Percentiles rank a stretch among this genome's conserved stretches.
These are phyloP conservation scores for Pythium guiyangense DNA, from an alignment of 352 stramenopile species.

Conservation along the genomic window DNA sequence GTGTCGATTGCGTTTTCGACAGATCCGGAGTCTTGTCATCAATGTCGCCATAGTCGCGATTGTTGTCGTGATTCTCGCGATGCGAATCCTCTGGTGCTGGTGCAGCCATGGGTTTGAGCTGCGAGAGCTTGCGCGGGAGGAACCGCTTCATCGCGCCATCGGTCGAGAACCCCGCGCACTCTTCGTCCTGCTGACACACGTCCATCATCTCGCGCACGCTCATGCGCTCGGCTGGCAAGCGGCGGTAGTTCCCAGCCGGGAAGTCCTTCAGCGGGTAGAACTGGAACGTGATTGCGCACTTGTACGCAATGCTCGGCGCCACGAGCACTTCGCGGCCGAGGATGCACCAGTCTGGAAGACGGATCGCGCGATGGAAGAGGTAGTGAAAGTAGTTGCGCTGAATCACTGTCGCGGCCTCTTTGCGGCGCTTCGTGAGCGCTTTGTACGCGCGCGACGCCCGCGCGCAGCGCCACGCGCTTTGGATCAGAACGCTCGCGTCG, in stretches of 20 bases:
- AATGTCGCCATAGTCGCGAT: background rate
- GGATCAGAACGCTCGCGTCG: slow-evolving; percentile 36
- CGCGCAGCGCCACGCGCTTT: slow-evolving; percentile 33
- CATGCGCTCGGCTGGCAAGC: slow-evolving; percentile 21
- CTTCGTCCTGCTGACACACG: slow-evolving; percentile 58
- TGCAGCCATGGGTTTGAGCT: slow-evolving; percentile 19
- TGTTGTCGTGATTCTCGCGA: slow-evolving; percentile 28
- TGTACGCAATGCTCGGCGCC: slow-evolving; percentile 50
- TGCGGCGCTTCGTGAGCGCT: slow-evolving; percentile 21
- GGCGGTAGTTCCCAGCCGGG: slow-evolving; percentile 54
- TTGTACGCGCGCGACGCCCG: slow-evolving; percentile 25
- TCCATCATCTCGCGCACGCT: slow-evolving; percentile 48
- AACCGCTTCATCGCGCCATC: slow-evolving; percentile 76
- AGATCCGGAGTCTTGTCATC: no score
- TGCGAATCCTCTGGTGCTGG: no score
- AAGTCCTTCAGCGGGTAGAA: slow-evolving; percentile 79
- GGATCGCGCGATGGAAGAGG: slow-evolving; percentile 54
- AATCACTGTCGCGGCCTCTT: slow-evolving; percentile 39
- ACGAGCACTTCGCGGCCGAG: slow-evolving; percentile 61
- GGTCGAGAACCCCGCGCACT: slow-evolving; percentile 64
- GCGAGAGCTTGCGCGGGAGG: slow-evolving; percentile 64
- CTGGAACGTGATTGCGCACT: slow-evolving; percentile 64
- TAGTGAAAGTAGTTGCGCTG: slow-evolving; percentile 73
- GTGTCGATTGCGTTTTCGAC: no score
- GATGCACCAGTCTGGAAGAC: slow-evolving; percentile 57